phyloP scores from a whole-genome alignment of 352 stramenopile genomes.

The Phytophthora meadii region DNA sequence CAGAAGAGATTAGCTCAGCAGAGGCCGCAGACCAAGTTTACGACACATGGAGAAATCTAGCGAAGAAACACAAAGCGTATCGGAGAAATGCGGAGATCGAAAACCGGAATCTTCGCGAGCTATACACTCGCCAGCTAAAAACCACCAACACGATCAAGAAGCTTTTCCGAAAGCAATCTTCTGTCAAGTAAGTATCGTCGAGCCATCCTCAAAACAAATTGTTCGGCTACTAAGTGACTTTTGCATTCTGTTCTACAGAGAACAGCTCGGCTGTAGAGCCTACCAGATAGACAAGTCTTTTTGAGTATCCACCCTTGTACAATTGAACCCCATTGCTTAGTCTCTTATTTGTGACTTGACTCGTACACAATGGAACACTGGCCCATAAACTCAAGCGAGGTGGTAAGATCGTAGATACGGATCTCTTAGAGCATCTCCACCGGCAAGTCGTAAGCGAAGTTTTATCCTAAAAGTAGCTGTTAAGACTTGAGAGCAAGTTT shows the following conservation, averaged over 20 bases:
- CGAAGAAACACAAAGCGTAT: background rate
- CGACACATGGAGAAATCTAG: background rate
- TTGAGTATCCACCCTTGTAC: background rate
- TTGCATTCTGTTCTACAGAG: background rate
- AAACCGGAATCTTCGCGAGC: background rate
- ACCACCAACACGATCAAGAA: background rate
- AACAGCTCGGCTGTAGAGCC: background rate
- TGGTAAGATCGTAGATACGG: too few relatives aligned
- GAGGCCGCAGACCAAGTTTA: background rate
- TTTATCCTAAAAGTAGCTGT: too few relatives aligned
- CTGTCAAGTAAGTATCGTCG: conserved; percentile 1
- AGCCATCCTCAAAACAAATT: background rate
- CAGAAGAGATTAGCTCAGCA: background rate
- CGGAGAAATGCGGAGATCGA: conserved; percentile 1
- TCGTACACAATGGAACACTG: too few relatives aligned
- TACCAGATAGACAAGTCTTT: background rate
- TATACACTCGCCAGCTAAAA: conserved; percentile 1
- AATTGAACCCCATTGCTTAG: background rate
- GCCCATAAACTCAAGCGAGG: too few relatives aligned
- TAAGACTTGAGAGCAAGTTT: too few relatives aligned
- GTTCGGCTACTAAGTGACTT: background rate
- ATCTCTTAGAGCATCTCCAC: too few relatives aligned
- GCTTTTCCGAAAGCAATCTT: conserved; percentile 1
- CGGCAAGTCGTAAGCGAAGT: too few relatives aligned
- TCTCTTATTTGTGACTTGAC: too few relatives aligned